phyloP scores from a whole-genome alignment of 495 filamentous ascomycete species.

The Daldinia childiae region DNA sequence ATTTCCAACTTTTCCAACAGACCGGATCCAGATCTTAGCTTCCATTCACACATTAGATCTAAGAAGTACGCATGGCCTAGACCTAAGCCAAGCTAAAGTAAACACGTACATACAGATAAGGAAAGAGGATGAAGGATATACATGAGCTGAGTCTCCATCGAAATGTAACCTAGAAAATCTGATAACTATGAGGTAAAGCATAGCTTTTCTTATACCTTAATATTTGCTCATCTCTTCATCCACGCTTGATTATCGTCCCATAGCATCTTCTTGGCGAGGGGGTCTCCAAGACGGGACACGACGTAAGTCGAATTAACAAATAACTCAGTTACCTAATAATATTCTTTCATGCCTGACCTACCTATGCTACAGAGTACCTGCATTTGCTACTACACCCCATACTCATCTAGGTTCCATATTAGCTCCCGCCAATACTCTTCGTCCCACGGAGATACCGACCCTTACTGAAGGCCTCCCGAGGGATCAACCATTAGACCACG shows the following conservation, averaged over 20 bases:
- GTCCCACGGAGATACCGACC: constrained; percentile 8
- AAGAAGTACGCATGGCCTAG: neutral
- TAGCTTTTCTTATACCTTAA: neutral
- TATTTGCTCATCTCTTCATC: constrained; percentile 3
- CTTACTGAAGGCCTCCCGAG: constrained; percentile 1
- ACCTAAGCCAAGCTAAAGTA: constrained; percentile 4
- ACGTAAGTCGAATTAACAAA: neutral
- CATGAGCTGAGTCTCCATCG: constrained; percentile 8
- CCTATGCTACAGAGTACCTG: neutral
- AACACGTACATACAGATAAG: constrained; percentile 1
- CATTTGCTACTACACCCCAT: neutral
- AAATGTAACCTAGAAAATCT: neutral
- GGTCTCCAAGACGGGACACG: neutral
- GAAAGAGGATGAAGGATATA: constrained; percentile 5
- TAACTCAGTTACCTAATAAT: neutral
- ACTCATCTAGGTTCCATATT: constrained; percentile 1
- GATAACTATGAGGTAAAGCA: constrained; percentile 33
- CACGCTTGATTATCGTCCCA: neutral
- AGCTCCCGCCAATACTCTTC: neutral
- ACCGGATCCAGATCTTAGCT: constrained; percentile 31
- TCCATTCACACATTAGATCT: neutral
- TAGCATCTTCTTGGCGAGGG: constrained; percentile 10
- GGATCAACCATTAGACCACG: neutral
- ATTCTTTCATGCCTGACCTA: no score
- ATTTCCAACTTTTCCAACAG: constrained; percentile 28